Conservation (phyloP, 345 rosid species). For the Melastoma malabathricum region DNA sequence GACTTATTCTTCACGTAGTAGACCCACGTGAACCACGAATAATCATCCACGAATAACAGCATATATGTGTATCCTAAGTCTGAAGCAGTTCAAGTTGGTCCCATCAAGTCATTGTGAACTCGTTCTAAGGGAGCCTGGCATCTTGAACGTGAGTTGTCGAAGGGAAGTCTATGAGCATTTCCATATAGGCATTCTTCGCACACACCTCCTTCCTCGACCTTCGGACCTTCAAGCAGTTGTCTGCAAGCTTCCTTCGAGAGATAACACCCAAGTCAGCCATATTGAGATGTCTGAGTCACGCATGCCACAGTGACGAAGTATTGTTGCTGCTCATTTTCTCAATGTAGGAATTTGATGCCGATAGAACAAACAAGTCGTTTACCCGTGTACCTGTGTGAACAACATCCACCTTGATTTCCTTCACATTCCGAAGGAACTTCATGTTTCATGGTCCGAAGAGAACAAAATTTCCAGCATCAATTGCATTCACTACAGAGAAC, state of each 20-base stretch:
- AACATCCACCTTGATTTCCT: too few relatives aligned
- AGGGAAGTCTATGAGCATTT: constrained; percentile 8
- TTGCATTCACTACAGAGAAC: too few relatives aligned
- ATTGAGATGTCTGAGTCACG: constrained; percentile 6
- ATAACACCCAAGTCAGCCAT: constrained; percentile 1
- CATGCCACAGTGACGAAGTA: constrained; percentile 3
- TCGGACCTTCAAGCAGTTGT: constrained; percentile 4
- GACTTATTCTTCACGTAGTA: constrained; percentile 1
- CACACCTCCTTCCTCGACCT: neutral
- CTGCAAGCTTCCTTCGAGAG: constrained; percentile 3
- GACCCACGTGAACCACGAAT: neutral
- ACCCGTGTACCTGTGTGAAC: constrained; percentile 10
- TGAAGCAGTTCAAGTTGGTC: neutral
- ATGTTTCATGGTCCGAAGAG: too few relatives aligned
- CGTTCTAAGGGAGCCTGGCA: neutral
- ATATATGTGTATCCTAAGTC: neutral
- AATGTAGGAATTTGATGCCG: neutral
- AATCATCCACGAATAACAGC: constrained; percentile 2
- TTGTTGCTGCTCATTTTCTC: neutral
- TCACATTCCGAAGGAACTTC: too few relatives aligned
- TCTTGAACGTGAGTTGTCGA: constrained; percentile 5
- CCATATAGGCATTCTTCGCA: constrained; percentile 13
- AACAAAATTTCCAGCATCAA: too few relatives aligned
- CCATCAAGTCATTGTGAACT: neutral
- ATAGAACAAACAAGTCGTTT: constrained; percentile 6